Base-by-base conservation (phyloP, 495 filamentous ascomycete species). In the Penicillium coffeae region DNA sequence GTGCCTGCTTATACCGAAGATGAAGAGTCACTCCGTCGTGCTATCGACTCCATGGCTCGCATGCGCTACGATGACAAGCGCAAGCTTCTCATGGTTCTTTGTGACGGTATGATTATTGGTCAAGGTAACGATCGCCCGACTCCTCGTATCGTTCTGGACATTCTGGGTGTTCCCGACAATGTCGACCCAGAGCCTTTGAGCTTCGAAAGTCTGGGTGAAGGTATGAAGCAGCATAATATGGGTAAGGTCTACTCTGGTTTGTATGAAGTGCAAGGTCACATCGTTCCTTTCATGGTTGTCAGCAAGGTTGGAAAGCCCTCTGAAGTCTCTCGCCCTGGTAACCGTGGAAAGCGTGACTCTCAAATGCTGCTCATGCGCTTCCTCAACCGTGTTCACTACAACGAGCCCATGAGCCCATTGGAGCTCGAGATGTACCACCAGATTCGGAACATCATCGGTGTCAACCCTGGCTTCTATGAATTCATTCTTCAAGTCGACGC, bases 361-460 rank as follows among this genome's bases (percentile, higher is more conserved):
- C 93, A 99, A 71, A 95, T 97, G 84, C 73, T 97, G 51, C 72
- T 96, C 48, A 96, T 99, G 91, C 83, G 93, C 49, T 99, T 97
- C 82, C 76, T 99, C 57, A 97, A 97, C 76, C 87, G 93, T 42
- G 88, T 99, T 38, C 93, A 97, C 68, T 95, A 99, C 75, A 95
- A 95, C 64, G 71, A 88, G 34, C 74, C 94, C 13, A 99, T 99
- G 93, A 93, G 82, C 56, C 93, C 93, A 18, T 79, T 99, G 52
- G 94, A 99, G 66, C 77, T 99, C 33, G 93, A 99, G 64, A 96
- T 99, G 84, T 88, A 95, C 65, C 93, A 99, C 61, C 94, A 99
- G 60, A 96, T 99, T 59, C 86, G 90, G 41, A 99, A 99, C 65
- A 91, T 99, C 58, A 99, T 99, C 53, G 93, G 93, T 43, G 93